Base-by-base conservation (phyloP, 768 basidiomycete species). In the Lactarius sp. region DNA sequence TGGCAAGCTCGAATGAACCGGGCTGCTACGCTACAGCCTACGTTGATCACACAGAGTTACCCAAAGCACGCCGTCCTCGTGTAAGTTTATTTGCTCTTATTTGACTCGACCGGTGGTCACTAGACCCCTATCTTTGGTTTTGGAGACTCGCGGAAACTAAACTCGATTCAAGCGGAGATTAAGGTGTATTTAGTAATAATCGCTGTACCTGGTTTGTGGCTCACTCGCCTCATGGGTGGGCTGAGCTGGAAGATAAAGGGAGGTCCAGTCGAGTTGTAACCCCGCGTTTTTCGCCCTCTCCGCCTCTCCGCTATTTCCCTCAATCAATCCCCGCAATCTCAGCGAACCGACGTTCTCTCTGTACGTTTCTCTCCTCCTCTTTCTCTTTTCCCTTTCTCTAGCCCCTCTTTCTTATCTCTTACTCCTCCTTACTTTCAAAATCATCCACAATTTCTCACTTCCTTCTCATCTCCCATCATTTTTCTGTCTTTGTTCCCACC, bases 281-380 rank as follows among this genome's bases (percentile, higher is more conserved):
- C 66, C 66, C 66, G 66, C 66, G 66, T 67, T 46, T 60, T 60
- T 66, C 53, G 33, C 59, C 39, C 63, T 65, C 59, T 63, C 66
- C 66, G 66, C 66, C 64, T 68, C 66, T 68, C 66, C 66, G 66
- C 66, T 61, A 27, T 58, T 56, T 59, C 56, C 39, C 49, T 47
- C 64, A 65, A 60, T 60, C 63, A 65, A 65, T 61, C 59, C 55
- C 64, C 64, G 64, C 65, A 59, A 66, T 64, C 66, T 66, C 66
- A 66, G 66, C 66, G 66, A 66, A 57, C 58, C 57, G 66, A 65
- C 57, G 22, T 41, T 49, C 53, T 60, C 60, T 59, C 62, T 59
- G 66, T 66, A 65, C 46, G 66, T 66, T 46, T 56, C 59, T 52
- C 47, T 27, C 39, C 37, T 14, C 27, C 36, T 20, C 20, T 36